These are phyloP conservation scores for Paecilomyces sp. DNA, from an alignment of 2,329 filamentous ascomycete species.

Conservation along the genomic window DNA sequence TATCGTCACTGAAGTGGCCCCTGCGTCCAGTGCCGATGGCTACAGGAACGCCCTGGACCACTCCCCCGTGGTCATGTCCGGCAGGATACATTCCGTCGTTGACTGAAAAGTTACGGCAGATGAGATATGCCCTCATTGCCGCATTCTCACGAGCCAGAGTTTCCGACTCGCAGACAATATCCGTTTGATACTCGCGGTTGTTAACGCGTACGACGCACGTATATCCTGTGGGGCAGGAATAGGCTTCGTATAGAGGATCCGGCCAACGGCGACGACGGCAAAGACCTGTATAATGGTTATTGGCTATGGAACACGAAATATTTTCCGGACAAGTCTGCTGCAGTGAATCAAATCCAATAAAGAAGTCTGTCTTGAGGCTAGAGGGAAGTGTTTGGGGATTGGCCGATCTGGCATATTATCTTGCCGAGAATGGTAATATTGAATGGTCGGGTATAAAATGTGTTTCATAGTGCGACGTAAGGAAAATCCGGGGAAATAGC, in stretches of 20 bases:
- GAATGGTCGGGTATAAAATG: not conserved
- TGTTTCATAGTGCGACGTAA: not conserved
- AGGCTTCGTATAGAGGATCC: slow-evolving; percentile 81
- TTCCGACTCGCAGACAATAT: slow-evolving; percentile 75
- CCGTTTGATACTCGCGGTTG: slow-evolving; percentile 92
- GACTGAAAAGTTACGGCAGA: slow-evolving; percentile 94
- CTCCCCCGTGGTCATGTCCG: slow-evolving; percentile 47
- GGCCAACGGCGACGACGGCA: slow-evolving; percentile 92
- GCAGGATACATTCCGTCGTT: slow-evolving; percentile 80
- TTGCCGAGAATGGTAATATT: slow-evolving; percentile 1
- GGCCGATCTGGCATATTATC: not conserved
- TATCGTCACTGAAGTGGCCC: slow-evolving; percentile 43
- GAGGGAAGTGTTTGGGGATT: not conserved
- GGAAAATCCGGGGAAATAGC: not conserved
- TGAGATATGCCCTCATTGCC: slow-evolving; percentile 93
- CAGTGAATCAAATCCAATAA: not conserved
- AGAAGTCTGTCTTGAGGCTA: not conserved
- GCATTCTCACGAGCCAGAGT: slow-evolving; percentile 83
- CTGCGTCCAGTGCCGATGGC: slow-evolving; percentile 56
- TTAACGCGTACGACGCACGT: slow-evolving; percentile 91
- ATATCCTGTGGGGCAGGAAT: slow-evolving; percentile 66
- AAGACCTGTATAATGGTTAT: slow-evolving; percentile 58
- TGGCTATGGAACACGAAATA: slow-evolving; percentile 18
- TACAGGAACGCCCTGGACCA: slow-evolving; percentile 56
- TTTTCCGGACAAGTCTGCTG: not conserved